Evolutionary conservation across 768 basidiomycete species (phyloP), one percentile per base, ranked within the genome.

Genomic region (Trametes coccinea): DNA sequence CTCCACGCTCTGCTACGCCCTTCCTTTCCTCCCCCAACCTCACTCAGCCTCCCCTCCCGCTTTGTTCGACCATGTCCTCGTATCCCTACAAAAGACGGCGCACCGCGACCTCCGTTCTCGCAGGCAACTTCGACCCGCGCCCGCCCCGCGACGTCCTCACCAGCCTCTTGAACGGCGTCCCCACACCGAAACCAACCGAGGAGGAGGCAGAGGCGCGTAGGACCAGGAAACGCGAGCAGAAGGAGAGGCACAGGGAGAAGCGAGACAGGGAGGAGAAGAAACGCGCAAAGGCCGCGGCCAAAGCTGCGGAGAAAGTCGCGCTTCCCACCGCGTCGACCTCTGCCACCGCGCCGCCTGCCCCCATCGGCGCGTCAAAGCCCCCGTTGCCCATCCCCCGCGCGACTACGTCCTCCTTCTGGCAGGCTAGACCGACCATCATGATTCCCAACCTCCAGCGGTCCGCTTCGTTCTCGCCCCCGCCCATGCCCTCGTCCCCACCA

Each of bases 101-200:
- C 60, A 87, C 82, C 50, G 91, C 91, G 46, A 93, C 91, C 7
- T 72, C 85, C 8, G 87, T 92, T 44, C 82, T 92, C 74, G 85
- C 89, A 0, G 91, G 91, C 66, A 76, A 80, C 70, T 91, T 90
- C 73, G 91, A 92, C 76, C 72, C 79, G 5, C 80, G 80, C 17
- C 85, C 87, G 0, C 70, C 80, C 40, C 83, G 91, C 71, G 90
- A 92, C 75, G 89, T 88, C 64, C 79, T 93, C 65, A 92, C 91
- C 13, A 89, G 87, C 73, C 73, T 92, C 52, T 77, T 92, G 69
- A 92, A 92, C 69, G 89, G 90, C 53, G 87, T 91, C 33, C 81
- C 80, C 0, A 83, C 83, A 6, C 87, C 90, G 73, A 80, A 83
- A 62, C 80, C 75, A 14, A 82, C 85, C 30, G 88, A 89, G 76